Percentiles rank a stretch among this genome's conserved stretches.
phyloP scores from a whole-genome alignment of 192 early-diverging fungal genomes.

The Chytriomyces confervae region DNA sequence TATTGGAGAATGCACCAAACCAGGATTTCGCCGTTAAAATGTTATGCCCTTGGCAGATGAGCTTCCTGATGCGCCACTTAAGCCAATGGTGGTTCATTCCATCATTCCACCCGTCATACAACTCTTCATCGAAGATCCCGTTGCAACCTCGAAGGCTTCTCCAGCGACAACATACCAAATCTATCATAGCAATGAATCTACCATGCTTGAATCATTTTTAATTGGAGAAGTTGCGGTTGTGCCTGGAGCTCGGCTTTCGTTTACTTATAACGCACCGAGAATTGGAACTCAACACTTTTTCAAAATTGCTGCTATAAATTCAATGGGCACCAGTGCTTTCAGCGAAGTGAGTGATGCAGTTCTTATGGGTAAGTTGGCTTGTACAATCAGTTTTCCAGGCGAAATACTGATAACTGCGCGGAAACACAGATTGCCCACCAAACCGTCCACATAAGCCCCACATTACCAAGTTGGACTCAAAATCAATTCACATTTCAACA shows the following conservation, averaged over 20 bases:
- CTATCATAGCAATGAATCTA: constrained; percentile 46
- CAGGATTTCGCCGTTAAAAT: neutral
- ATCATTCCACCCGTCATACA: constrained; percentile 34
- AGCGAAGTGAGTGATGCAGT: constrained; percentile 33
- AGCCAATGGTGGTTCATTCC: constrained; percentile 14
- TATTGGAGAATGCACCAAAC: constrained; percentile 5
- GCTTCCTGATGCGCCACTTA: constrained; percentile 30
- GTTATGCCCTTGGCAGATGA: constrained; percentile 24
- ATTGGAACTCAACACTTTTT: constrained; percentile 48
- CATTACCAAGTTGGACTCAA: constrained; percentile 34
- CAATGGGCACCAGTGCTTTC: constrained; percentile 37
- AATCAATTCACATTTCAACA: constrained; percentile 31
- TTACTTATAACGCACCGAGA: constrained; percentile 31
- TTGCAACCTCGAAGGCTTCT: constrained; percentile 14
- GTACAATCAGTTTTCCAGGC: too few relatives aligned
- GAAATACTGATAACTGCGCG: neutral
- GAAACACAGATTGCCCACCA: constrained; percentile 39
- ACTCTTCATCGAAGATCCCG: constrained; percentile 21
- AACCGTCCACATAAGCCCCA: constrained; percentile 34
- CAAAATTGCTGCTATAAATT: constrained; percentile 47
- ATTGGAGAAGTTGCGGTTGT: constrained; percentile 35
- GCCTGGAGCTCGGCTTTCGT: constrained; percentile 2
- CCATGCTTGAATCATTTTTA: constrained; percentile 38
- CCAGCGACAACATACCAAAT: constrained; percentile 34
- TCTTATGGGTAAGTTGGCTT: constrained; percentile 34